Conservation (phyloP, 2,329 filamentous ascomycete species). For the Ophiostoma tasmaniense region DNA sequence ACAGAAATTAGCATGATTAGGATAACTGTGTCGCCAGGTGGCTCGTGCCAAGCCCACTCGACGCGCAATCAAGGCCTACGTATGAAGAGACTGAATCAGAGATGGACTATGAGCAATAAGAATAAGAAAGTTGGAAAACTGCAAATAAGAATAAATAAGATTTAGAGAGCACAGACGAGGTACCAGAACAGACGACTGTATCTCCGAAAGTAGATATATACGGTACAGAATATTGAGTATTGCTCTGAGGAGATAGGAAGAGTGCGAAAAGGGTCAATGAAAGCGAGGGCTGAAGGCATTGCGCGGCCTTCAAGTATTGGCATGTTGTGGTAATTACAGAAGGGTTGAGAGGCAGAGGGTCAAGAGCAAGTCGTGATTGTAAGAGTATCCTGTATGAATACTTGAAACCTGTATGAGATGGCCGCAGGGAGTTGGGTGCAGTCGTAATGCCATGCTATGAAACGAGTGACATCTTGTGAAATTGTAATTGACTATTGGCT, state of each 20-base stretch:
- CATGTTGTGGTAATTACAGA: background rate
- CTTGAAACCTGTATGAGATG: background rate
- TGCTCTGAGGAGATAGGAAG: background rate
- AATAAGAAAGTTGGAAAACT: too few species aligned
- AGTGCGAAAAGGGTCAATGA: background rate
- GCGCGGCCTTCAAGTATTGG: background rate
- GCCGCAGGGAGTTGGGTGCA: background rate
- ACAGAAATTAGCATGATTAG: background rate
- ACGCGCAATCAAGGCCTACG: background rate
- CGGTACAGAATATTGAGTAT: background rate
- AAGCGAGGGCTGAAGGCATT: background rate
- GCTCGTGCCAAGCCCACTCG: background rate
- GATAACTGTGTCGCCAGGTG: background rate
- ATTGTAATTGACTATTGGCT: background rate
- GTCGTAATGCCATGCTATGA: background rate
- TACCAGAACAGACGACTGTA: background rate
- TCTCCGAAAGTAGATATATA: background rate
- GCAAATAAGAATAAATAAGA: background rate
- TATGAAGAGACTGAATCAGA: background rate
- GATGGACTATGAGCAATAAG: background rate
- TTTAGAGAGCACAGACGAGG: background rate
- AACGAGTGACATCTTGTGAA: background rate
- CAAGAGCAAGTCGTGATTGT: background rate
- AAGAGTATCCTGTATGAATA: too few species aligned
- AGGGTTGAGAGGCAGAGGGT: too few species aligned